Base-by-base conservation (phyloP, 179 eudicot genomes). In the Sideroxylon spinosum region DNA sequence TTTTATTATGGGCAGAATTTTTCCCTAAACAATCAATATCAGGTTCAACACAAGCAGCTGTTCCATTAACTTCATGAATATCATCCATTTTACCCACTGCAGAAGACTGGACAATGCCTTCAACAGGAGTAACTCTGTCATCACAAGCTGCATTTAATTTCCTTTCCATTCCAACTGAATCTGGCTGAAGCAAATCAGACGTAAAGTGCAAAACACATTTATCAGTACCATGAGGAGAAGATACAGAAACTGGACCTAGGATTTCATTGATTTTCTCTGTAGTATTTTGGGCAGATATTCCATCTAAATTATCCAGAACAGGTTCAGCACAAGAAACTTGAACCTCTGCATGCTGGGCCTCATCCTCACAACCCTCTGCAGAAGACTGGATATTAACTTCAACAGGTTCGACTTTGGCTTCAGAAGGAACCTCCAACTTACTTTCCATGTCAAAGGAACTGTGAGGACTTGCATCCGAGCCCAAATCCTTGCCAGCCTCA, bases 11-110 rank as follows among this genome's bases (percentile, higher is more conserved):
- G 11, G 63, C 22, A 53, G 20, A 57, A 53, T 29, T 50, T 65
- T 82, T 75, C 10, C 26, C 68, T 22, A 74, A 46, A 72, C 75
- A 76, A 56, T 69, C 78, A 73, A 49, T 14, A 75, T 48, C 61
- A 55, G 85, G 74, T 78, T 75, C 79, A 17, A 56, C 22, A 55
- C 20, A 32, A 75, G 68, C 62, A 79, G 75, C 63, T 62, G 64
- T 29, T 8, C 61, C 68, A 9, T 72, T 56, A 63, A 37, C 62
- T 55, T 11, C 71, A 26, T 17, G 29, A 56, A n/a, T 19, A 66
- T 66, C 63, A 62, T 50, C 65, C 26, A 56, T 23, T 23, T 46
- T 57, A 25, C 74, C 56, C 71, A 55, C 63, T 17, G 57, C 68
- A 52, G 73, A 73, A 63, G 48, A 46, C 2, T 25, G 49, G 7